Base-by-base conservation (phyloP, 768 basidiomycete genomes). In the Rhodotorula graminis region DNA sequence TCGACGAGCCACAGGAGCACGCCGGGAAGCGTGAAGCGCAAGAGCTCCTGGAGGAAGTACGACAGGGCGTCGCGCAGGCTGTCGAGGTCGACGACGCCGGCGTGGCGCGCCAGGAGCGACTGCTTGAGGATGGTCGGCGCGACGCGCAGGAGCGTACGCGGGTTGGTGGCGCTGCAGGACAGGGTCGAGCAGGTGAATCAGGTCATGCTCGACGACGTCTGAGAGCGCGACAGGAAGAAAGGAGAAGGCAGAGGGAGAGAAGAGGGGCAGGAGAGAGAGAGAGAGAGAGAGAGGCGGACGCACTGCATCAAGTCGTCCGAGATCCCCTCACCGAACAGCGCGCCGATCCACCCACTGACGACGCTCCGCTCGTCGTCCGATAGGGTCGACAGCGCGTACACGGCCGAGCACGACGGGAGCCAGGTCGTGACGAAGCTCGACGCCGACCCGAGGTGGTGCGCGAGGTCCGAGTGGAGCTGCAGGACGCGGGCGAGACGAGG, bases 11-110 rank as follows among this genome's bases (percentile, higher is more conserved):
- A 83, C 0, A 60, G 61, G 7, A 82, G 60, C 37, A 82, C 79
- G 4, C 82, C 82, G 1, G 80, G 81, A 31, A 81, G 69, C 33
- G 80, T 80, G 79, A 82, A 83, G 70, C 80, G 81, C 15, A 83
- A 74, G 3, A 83, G 73, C 21, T 82, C 81, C 69, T 83, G 82
- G 3, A 80, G 78, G 71, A 83, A 83, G 73, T 82, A 83, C 4
- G 81, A 81, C 15, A 83, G 72, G 0, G 82, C 83, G 37, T 79
- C 78, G 56, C 79, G 77, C 8, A 83, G 78, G 5, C 78, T 80
- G 46, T 82, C 82, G 31, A 78, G 71, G 61, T 82, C 81, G 52
- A 83, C 80, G 7, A 80, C 76, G 31, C 80, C 80, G 0, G 77
- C 70, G 11, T 79, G 70, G 18, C 77, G 76, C 0, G 82, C 82